Base-by-base conservation (phyloP, 2,329 filamentous ascomycete genomes). In the Lachnellula arida region DNA sequence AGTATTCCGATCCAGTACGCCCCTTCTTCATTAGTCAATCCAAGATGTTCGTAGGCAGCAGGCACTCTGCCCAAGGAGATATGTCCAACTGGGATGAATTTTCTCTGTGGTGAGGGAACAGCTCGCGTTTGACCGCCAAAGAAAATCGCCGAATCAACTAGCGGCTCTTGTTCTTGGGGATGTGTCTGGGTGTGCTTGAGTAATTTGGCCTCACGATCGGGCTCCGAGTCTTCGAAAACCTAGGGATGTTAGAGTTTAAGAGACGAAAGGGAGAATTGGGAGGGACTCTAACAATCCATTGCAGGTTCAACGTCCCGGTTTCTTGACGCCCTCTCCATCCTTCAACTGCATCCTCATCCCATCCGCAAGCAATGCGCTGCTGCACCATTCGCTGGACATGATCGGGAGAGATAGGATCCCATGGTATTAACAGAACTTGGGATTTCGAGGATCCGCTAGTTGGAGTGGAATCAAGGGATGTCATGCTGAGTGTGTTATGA, bases 361-460 rank as follows among this genome's bases (percentile, higher is more conserved):
- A 79, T 15, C 75, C 74, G 58, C 76, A 79, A 3, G 73, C 72
- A 12, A 77, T 61, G 14, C 77, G 72, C 62, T 79, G 76, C 28
- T 73, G 68, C 40, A 70, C 65, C 63, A 79, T 64, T 39, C 76
- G 68, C 54, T 72, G 58, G 35, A 69, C 64, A 53, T 79, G 76
- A n/a, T 66, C 64, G 8, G 68, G 66, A 46, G 70, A 74, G 15
- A 60, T 62, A 9, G 73, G 65, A 55, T 80, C 76, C 73, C 74
- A 79, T 8, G 76, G 75, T 19, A 79, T 65, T 40, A 79, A 68
- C 53, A 67, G 47, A 14, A 75, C 60, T 48, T 66, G 67, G 8
- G 57, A 7, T 28, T 6, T 28, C 25, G 25, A 7, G 25, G 25
- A 28, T 28, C 25, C 6, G 7, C 25, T 28, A 28, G 25, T 28